These are phyloP conservation scores for Pythium periplocum DNA, from an alignment of 352 stramenopile genomes.

Conservation along the genomic window DNA sequence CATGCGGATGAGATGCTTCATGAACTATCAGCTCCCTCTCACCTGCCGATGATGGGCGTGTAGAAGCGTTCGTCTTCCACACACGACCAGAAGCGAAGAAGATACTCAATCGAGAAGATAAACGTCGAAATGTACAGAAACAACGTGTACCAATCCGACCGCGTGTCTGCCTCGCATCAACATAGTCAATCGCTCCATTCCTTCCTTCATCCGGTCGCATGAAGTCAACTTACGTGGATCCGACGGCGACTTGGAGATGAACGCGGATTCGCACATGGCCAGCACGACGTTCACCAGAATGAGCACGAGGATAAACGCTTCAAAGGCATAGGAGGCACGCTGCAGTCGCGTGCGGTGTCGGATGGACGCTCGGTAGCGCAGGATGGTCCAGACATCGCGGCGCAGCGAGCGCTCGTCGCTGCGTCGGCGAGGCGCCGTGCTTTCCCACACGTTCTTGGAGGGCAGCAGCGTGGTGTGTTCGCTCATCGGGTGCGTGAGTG, in stretches of 20 bases:
- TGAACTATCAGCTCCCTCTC: background rate
- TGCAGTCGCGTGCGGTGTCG: constrained; percentile 49
- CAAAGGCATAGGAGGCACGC: constrained; percentile 61
- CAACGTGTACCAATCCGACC: constrained; percentile 59
- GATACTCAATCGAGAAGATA: constrained; percentile 74
- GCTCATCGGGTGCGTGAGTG: constrained; percentile 7
- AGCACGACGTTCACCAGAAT: constrained; percentile 77
- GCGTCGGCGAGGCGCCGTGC: constrained; percentile 9
- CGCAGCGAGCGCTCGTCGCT: constrained; percentile 25
- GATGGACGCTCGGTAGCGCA: constrained; percentile 70
- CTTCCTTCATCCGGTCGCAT: background rate
- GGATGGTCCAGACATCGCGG: constrained; percentile 63
- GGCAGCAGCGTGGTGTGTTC: constrained; percentile 25
- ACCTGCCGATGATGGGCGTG: constrained; percentile 52
- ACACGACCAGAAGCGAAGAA: constrained; percentile 75
- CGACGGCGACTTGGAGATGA: constrained; percentile 15
- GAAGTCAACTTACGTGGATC: constrained; percentile 3
- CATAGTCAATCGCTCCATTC: background rate
- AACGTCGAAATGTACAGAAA: constrained; percentile 74
- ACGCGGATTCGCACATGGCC: constrained; percentile 55
- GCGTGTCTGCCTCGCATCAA: constrained; percentile 22
- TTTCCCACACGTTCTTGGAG: constrained; percentile 26
- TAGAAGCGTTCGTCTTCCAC: constrained; percentile 67
- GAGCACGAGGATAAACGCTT: constrained; percentile 60
- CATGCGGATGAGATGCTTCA: no score